Evolutionary conservation across 2,329 filamentous ascomycete genomes (phyloP).

Genomic region (Beauveria medogensis): DNA sequence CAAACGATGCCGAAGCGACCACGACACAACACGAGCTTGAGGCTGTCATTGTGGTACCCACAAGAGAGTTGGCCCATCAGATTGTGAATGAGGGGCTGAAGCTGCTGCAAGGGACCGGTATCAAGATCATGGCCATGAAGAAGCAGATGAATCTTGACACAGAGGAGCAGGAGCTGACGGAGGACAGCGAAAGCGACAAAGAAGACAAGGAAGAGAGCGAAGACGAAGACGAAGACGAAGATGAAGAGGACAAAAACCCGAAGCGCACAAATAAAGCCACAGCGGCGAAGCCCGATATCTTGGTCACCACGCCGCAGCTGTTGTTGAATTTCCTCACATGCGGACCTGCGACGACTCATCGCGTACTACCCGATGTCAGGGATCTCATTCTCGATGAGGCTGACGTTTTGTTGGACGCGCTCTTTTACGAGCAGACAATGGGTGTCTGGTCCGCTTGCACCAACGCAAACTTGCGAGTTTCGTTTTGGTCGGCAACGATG

Average conservation of each 20-base stretch:
- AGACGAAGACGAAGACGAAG: constrained; percentile 29
- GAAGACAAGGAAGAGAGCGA: constrained; percentile 29
- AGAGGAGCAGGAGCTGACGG: constrained; percentile 29
- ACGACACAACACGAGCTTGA: constrained; percentile 42
- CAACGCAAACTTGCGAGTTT: constrained; percentile 60
- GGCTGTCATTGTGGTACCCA: constrained; percentile 68
- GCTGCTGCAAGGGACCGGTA: constrained; percentile 63
- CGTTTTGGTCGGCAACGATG: constrained; percentile 96
- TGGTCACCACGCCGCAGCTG: constrained; percentile 43
- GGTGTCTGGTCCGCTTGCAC: constrained; percentile 75
- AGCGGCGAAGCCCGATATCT: constrained; percentile 27
- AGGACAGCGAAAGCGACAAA: constrained; percentile 30
- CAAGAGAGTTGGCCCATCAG: constrained; percentile 69
- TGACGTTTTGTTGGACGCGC: constrained; percentile 82
- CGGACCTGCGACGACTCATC: constrained; percentile 35
- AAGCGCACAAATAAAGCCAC: constrained; percentile 19
- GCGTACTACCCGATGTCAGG: constrained; percentile 57
- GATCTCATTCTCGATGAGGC: constrained; percentile 85
- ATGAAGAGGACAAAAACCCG: constrained; percentile 13
- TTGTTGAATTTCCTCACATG: constrained; percentile 64
- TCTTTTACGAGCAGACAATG: constrained; percentile 85
- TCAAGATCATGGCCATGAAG: constrained; percentile 73
- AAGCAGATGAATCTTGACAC: constrained; percentile 70
- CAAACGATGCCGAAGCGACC: constrained; percentile 27
- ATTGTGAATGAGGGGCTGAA: constrained; percentile 84